phyloP scores from a whole-genome alignment of 140 eudicot genomes.

The Oenanthe javanica region DNA sequence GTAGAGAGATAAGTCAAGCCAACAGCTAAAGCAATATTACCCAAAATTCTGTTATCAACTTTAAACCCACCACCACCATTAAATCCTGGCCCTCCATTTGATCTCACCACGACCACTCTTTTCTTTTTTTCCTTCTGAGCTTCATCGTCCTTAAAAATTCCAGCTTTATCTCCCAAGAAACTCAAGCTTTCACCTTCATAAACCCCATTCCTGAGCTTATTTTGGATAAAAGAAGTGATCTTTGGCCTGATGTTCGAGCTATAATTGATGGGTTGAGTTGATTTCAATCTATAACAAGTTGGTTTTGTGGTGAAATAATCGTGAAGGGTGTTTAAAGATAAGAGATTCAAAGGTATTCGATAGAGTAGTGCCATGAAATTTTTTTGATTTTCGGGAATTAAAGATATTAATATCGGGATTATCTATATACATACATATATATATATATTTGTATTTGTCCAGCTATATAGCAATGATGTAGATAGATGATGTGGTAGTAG shows the following conservation, averaged over 20 bases:
- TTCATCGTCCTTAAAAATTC: slow-evolving; percentile 19
- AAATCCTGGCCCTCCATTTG: slow-evolving; percentile 44
- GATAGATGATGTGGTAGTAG: no score
- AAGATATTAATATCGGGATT: neutral
- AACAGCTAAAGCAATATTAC: slow-evolving; percentile 66
- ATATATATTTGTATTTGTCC: no score
- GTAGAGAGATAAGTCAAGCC: slow-evolving; percentile 71
- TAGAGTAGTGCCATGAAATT: slow-evolving; percentile 32
- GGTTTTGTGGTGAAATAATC: slow-evolving; percentile 10
- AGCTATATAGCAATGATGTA: no score
- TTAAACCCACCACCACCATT: slow-evolving; percentile 47
- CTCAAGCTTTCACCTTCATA: slow-evolving; percentile 15
- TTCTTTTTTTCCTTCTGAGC: slow-evolving; percentile 10
- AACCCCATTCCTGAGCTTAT: slow-evolving; percentile 21
- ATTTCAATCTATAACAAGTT: slow-evolving; percentile 20
- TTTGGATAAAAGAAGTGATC: slow-evolving; percentile 25
- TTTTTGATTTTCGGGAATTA: neutral
- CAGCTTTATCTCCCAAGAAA: slow-evolving; percentile 23
- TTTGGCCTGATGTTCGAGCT: slow-evolving; percentile 19
- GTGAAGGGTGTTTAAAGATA: slow-evolving; percentile 25
- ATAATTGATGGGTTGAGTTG: slow-evolving; percentile 24
- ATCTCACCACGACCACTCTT: slow-evolving; percentile 54
- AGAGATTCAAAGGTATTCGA: slow-evolving; percentile 39
- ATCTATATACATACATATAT: no score
- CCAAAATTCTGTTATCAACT: slow-evolving; percentile 51